Percentiles rank a stretch among this genome's conserved stretches.
Evolutionary conservation across 495 filamentous ascomycete genomes (phyloP).

Genomic region (Hypomontagnella submonticulosa): DNA sequence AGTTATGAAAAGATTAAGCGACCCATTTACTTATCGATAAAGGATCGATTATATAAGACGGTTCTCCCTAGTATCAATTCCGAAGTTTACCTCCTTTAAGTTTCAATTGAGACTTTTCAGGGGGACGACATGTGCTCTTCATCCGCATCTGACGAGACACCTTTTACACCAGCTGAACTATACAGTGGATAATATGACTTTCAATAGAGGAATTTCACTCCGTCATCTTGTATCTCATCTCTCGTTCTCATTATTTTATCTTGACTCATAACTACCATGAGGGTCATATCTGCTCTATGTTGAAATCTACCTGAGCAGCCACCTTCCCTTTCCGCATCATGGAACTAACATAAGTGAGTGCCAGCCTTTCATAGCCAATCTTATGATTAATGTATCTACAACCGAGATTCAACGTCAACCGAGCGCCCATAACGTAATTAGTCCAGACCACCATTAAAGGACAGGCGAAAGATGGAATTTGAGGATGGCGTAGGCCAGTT

Average conservation of each 20-base stretch:
- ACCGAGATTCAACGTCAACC: neutral
- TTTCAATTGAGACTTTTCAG: too few relatives aligned
- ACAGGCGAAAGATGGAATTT: constrained; percentile 59
- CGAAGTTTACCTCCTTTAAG: too few relatives aligned
- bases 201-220: too few relatives aligned
- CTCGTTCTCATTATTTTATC: too few relatives aligned
- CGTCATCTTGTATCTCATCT: too few relatives aligned
- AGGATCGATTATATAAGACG: constrained; percentile 2
- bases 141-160: too few relatives aligned
- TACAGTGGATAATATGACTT: too few relatives aligned
- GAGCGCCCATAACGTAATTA: constrained; percentile 7
- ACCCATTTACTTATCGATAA: constrained; percentile 33
- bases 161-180: too few relatives aligned
- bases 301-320: neutral
- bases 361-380: neutral
- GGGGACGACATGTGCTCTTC: too few relatives aligned
- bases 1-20: constrained; percentile 36
- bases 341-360: neutral
- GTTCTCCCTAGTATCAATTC: neutral
- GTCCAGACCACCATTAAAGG: constrained; percentile 37
- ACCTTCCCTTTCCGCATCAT: neutral
- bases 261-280: neutral
- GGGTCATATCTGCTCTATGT: neutral
- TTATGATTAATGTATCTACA: neutral
- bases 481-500: constrained; percentile 58